Conservation (phyloP, 2,329 filamentous ascomycete genomes). For the Calonectria pauciramosa region DNA sequence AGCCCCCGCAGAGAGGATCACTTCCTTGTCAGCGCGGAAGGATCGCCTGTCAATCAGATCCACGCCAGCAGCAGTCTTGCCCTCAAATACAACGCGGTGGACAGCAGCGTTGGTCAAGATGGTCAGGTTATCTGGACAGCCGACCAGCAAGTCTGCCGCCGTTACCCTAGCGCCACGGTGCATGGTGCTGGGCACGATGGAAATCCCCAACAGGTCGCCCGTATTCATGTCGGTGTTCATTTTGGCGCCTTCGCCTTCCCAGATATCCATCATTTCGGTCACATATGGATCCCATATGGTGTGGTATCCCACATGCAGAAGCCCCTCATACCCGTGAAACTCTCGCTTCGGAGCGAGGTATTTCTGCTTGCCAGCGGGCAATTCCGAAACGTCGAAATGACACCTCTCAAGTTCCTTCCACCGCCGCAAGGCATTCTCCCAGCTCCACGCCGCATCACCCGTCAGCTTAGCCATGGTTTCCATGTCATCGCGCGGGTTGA, state of each 20-base stretch:
- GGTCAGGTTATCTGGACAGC: constrained; percentile 58
- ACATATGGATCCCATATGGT: constrained; percentile 64
- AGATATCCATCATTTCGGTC: constrained; percentile 58
- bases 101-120: constrained; percentile 35
- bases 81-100: constrained; percentile 35
- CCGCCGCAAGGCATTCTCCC: constrained; percentile 64
- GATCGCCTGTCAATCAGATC: constrained; percentile 11
- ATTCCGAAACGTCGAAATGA: constrained; percentile 49
- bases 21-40: constrained; percentile 52
- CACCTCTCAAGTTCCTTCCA: constrained; percentile 69
- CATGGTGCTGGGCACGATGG: constrained; percentile 63
- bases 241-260: constrained; percentile 62
- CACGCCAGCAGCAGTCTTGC: constrained; percentile 34
- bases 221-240: constrained; percentile 70
- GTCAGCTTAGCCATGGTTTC: constrained; percentile 71
- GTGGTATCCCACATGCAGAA: constrained; percentile 63
- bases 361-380: constrained; percentile 56
- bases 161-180: constrained; percentile 63
- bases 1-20: constrained; percentile 59
- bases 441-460: constrained; percentile 68
- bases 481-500: constrained; percentile 72
- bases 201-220: constrained; percentile 70
- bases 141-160: constrained; percentile 62
- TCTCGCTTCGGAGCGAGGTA: constrained; percentile 60
- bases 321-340: constrained; percentile 65